Evolutionary conservation across 768 basidiomycete genomes (phyloP).

Genomic region (Sporobolomyces phaffii): DNA sequence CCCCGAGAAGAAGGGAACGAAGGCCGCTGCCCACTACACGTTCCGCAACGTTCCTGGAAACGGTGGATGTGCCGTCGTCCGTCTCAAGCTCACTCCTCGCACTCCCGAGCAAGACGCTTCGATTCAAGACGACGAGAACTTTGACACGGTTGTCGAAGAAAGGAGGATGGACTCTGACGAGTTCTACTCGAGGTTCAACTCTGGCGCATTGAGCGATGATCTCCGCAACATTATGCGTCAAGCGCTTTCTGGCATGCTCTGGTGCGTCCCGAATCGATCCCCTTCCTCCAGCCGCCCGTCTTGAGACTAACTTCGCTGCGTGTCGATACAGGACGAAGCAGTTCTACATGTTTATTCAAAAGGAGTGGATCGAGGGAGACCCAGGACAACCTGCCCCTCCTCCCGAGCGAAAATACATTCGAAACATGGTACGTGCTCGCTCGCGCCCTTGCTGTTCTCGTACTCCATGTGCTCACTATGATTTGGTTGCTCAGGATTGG

Average conservation of each 20-base stretch:
- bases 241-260: conserved; percentile 91
- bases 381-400: conserved; percentile 91
- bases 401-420: conserved; percentile 71
- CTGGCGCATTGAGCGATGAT: conserved; percentile 83
- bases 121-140: conserved; percentile 77
- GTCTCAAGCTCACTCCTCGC: conserved; percentile 79
- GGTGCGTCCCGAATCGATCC: conserved; percentile 50
- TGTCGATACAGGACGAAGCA: conserved; percentile 65
- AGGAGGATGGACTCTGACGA: conserved; percentile 90
- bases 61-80: conserved; percentile 91
- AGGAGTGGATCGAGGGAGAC: conserved; percentile 94
- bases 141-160: conserved; percentile 84
- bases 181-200: conserved; percentile 75
- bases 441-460: conserved; percentile 5
- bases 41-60: conserved; percentile 80
- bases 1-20: conserved; percentile 80
- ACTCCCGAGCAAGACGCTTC: conserved; percentile 68
- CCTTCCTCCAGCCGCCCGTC: not conserved
- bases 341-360: conserved; percentile 90
- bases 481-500: conserved; percentile 63
- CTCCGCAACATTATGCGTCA: conserved; percentile 93
- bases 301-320: not conserved
- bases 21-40: conserved; percentile 82
- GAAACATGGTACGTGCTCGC: conserved; percentile 62
- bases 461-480: not conserved